A percentile compares a stretch with the other conserved stretches of the same genome.
phyloP scores from a whole-genome alignment of 345 rosid genomes.

The Noccaea caerulescens region DNA sequence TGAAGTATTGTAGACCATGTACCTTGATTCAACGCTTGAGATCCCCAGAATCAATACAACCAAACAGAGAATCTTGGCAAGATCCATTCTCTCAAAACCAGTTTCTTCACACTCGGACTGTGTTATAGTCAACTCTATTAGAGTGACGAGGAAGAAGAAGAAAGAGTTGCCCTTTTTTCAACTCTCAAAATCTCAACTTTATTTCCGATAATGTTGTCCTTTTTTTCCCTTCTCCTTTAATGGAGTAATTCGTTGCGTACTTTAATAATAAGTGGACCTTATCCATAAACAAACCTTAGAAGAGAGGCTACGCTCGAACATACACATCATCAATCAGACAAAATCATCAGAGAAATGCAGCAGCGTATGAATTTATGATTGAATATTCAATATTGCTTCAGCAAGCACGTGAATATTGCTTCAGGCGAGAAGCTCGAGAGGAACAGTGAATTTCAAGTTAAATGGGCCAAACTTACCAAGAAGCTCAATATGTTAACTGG shows the following conservation, averaged over 20 bases:
- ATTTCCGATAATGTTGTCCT: conserved; percentile 30
- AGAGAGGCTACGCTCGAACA: conserved; percentile 7
- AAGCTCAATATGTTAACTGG: conserved; percentile 17
- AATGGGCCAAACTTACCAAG: not conserved
- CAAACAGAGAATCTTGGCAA: conserved; percentile 19
- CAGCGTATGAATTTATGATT: conserved; percentile 31
- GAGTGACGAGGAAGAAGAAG: conserved; percentile 38
- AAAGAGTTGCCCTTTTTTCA: conserved; percentile 24
- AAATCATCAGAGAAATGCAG: conserved; percentile 7
- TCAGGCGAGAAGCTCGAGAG: conserved; percentile 17
- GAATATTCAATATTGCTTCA: not conserved
- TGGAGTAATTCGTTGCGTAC: conserved; percentile 16
- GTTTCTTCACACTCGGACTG: conserved; percentile 17
- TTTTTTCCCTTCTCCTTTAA: conserved; percentile 20
- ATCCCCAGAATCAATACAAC: conserved; percentile 44
- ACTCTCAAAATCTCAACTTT: conserved; percentile 17
- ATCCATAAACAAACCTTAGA: conserved; percentile 36
- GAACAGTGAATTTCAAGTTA: not conserved
- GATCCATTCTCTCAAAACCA: conserved; percentile 34
- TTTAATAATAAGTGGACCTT: conserved; percentile 32
- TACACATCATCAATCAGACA: conserved; percentile 21
- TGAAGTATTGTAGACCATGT: conserved; percentile 84
- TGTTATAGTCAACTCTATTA: conserved; percentile 26
- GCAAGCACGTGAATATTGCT: conserved; percentile 20
- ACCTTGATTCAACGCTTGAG: conserved; percentile 62